Base-by-base conservation (phyloP, 768 basidiomycete genomes). In the Myochromella boudieri region DNA sequence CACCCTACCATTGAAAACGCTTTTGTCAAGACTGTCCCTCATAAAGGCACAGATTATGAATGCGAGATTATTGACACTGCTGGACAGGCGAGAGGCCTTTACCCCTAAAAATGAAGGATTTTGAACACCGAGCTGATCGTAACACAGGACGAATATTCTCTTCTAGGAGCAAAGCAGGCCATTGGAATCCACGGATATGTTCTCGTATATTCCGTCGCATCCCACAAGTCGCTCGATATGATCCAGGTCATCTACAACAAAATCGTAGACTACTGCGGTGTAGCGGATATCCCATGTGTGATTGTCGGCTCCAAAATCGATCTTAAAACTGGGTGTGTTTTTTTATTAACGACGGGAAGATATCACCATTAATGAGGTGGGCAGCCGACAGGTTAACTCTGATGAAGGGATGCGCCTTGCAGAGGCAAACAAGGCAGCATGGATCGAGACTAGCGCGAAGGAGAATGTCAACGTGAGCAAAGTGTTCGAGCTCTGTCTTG, bases 41-140 rank as follows among this genome's bases (percentile, higher is more conserved):
- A 84, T 70, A 85, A 87, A 40, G 92, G 92, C 43, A 72, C 77
- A 15, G 87, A 92, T 51, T 95, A 89, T 60, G 82, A 91, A 50
- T 93, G 91, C 70, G 90, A 95, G 71, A 89, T 97, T 67, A 86
- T 95, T 56, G 94, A 97, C 68, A 95, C 91, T 42, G 94, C 94
- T 26, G 95, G 95, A 27, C 93, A 95, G 78, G 92, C 91, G 46
- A 51, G 80, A 66, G 31, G 12, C n/a, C 29, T 8, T 31, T 20
- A 20, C 26, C 48, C 14, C 34, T 34, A 26, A 47, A 46, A 12
- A 18, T 27, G 11, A 44, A 27, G 43, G 46, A 40, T 24, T 29
- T 44, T 45, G 25, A 47, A 37, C 4, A 22, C 47, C 27, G 10
- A 52, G 49, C 38, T 20, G 48, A 37, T 34, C 47, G 46, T 38